Conservation (phyloP, 2,329 filamentous ascomycete genomes). For the Colletotrichum kahawae region DNA sequence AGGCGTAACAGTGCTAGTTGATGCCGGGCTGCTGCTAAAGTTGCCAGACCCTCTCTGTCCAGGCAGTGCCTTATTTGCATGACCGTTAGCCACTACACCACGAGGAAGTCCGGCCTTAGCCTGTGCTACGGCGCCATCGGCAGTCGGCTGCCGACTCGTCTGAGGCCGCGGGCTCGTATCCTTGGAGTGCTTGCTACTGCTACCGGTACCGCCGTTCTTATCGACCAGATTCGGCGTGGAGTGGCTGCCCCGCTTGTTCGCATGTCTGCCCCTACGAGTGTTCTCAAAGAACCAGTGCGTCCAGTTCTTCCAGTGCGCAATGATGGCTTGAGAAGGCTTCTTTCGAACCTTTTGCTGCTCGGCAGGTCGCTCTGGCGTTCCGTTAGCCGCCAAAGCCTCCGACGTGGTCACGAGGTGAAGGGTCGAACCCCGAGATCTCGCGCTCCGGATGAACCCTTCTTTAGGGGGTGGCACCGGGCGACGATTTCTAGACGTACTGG, state of each 20-base stretch:
- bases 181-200: slow-evolving; percentile 48
- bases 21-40: slow-evolving; percentile 29
- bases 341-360: slow-evolving; percentile 55
- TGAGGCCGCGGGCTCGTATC: slow-evolving; percentile 64
- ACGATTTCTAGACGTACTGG: slow-evolving; percentile 78
- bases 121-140: slow-evolving; percentile 37
- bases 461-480: slow-evolving; percentile 85
- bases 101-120: slow-evolving; percentile 53
- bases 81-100: slow-evolving; percentile 58
- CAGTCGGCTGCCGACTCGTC: slow-evolving; percentile 60
- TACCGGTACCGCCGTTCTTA: slow-evolving; percentile 45
- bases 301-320: slow-evolving; percentile 68
- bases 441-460: slow-evolving; percentile 71
- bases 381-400: slow-evolving; percentile 49
- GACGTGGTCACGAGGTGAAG: slow-evolving; percentile 80
- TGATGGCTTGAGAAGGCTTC: slow-evolving; percentile 62
- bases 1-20: slow-evolving; percentile 31
- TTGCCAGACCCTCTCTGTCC: not conserved
- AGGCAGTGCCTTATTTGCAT: slow-evolving; percentile 32
- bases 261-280: slow-evolving; percentile 54
- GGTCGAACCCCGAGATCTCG: slow-evolving; percentile 80
- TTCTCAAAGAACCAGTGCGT: slow-evolving; percentile 68
- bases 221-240: slow-evolving; percentile 65
- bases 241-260: slow-evolving; percentile 56
- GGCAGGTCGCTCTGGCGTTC: slow-evolving; percentile 30